These are phyloP conservation scores for bread wheat (Triticum aestivum) DNA, from an alignment of 176 grass and related monocot genomes.

Conservation along the genomic window IWGSC_CS_RefSeq_v2.1 NC_057799.1:513558720-513559219, in stretches of 20 bases:
- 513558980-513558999: constrained; percentile 22
- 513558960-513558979: constrained; percentile 25
- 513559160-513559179: neutral
- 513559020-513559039: neutral
- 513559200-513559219: neutral
- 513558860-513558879: neutral
- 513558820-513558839: constrained; percentile 71
- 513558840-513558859: neutral
- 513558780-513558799: constrained; percentile 72
- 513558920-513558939: neutral
- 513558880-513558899: neutral
- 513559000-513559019: constrained; percentile 43
- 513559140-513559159: too few relatives aligned
- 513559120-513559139: too few relatives aligned
- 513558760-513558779: constrained; percentile 63
- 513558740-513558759: constrained; percentile 36
- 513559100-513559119: neutral
- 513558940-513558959: constrained; percentile 1
- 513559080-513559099: neutral
- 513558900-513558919: neutral
- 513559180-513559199: too few relatives aligned
- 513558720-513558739: neutral
- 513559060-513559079: neutral
- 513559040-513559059: neutral
- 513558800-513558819: constrained; percentile 70